Base-by-base conservation (phyloP, 2,329 filamentous ascomycete genomes). In the Fusarium sp. region DNA sequence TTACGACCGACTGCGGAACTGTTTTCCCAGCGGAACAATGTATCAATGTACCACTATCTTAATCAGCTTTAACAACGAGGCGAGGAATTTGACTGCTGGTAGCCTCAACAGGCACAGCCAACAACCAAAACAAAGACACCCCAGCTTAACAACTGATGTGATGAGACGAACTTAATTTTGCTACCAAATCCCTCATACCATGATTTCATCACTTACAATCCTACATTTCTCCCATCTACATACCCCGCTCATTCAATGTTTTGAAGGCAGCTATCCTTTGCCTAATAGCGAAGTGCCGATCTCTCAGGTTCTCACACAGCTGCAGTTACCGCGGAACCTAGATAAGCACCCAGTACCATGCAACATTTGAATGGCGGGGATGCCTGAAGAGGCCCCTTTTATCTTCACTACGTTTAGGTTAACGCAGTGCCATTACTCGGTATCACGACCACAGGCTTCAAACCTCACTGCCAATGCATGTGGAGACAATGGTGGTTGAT, bases 1-100 rank as follows among this genome's bases (percentile, higher is more conserved):
- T 61, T 64, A 61, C 62, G 43, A 65, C 70, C 63, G 25, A 49
- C 56, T 69, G 42, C 47, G 60, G 69, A 61, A 42, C 30, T 55
- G 18, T 51, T 48, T 59, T 56, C 69, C 32, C 59, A 59, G 59
- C 54, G 66, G 62, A 59, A 56, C 69, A 49, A 75, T 78, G 75
- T 77, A 77, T 65, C 72, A 76, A 66, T 79, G 74, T 79, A 79
- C 66, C 55, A 78, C 59, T 69, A 74, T 49, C 56, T 66, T 60
- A 27, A 51, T 51, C 42, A 63, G 54, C 61, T 59, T 45, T 65
- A 60, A 46, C 37, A 63, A 28, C 28, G 37, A 69, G 54, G 56
- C 63, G 18, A 50, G 64, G 30, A 50, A 62, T n/a, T 54, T 49
- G 56, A 62, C 51, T 63, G 50, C 27, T 59, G n/a, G 34, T 42